Evolutionary conservation across 805 yeast genomes (phyloP), one percentile per base, ranked within the genome.

Genomic region (Yamadazyma olivae): DNA sequence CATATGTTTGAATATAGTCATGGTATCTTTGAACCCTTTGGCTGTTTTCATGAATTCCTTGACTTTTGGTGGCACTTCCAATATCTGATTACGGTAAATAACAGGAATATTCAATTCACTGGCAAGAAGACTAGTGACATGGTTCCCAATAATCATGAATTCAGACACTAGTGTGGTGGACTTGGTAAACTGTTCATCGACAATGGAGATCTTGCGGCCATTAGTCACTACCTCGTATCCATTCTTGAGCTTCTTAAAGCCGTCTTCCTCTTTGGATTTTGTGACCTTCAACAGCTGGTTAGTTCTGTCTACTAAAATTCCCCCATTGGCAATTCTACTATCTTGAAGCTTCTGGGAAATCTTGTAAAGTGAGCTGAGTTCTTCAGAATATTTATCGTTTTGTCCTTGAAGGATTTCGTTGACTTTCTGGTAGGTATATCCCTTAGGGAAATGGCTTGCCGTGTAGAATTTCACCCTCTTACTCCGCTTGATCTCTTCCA

Each of bases 121-220:
- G 12, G 81, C 74, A 46, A 66, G 71, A 2, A 55, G 40, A 1
- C 83, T 83, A 1, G 79, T 68, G 3, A 81, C 59, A n/a, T 71
- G 61, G 53, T 88, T 89, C 1, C 93, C 88, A 30, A 76, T 60
- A 17, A 90, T 73, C 99, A 91, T 91, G 32, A 84, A 56, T 53
- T 91, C 95, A 1, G 91, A 73, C 2, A 91, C 97, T 17, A 91
- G 64, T 2, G 67, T 50, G 26, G 76, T 78, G 0, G 95, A 79
- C 16, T 25, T 27, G 8, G 32, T 17, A 7, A 22, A 24, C 7
- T 18, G 14, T 20, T 36, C 31, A 7, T 48, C 30, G 6, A 43
- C 41, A 10, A 53, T 38, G 5, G 33, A 27, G 13, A 50, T 49
- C 8, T 32, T 41, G 5, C 50, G 36, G 17, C 48, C 43, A 15